These are phyloP conservation scores for Fonsecaea multimorphosa DNA, from an alignment of 2,329 filamentous ascomycete species.

Conservation along the genomic window DNA sequence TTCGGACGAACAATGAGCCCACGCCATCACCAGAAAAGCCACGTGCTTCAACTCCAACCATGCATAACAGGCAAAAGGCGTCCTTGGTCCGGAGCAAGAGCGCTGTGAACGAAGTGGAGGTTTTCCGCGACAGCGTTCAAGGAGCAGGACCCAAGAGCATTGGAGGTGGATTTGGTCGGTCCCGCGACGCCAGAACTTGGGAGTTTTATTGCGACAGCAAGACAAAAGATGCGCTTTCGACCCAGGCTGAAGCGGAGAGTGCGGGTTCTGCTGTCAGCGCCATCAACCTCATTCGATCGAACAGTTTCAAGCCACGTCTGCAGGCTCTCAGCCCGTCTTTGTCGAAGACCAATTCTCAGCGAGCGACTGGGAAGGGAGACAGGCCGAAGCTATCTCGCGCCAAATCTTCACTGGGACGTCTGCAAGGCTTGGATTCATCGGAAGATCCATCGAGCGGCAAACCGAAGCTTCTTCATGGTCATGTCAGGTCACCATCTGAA, in stretches of 20 bases:
- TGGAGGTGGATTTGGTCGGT: conserved; percentile 71
- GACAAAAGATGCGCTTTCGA: conserved; percentile 75
- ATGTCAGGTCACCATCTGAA: conserved; percentile 59
- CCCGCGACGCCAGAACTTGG: conserved; percentile 87
- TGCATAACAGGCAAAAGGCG: conserved; percentile 56
- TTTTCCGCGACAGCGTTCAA: conserved; percentile 28
- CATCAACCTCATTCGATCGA: conserved; percentile 79
- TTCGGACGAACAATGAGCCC: conserved; percentile 71
- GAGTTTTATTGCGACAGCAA: conserved; percentile 88
- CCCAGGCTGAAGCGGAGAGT: conserved; percentile 79
- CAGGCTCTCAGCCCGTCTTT: conserved; percentile 49
- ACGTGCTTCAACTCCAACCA: conserved; percentile 55
- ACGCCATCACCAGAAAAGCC: conserved; percentile 71
- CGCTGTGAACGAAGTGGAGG: conserved; percentile 26
- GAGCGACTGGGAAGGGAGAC: conserved; percentile 52
- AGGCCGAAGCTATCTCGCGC: conserved; percentile 67
- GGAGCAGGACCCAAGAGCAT: conserved; percentile 20
- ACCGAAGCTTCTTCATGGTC: conserved; percentile 44
- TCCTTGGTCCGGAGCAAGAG: conserved; percentile 47
- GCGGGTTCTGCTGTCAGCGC: conserved; percentile 80
- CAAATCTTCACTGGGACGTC: conserved; percentile 66
- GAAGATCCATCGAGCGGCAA: conserved; percentile 36
- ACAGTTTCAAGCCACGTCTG: conserved; percentile 60
- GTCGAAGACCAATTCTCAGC: conserved; percentile 51
- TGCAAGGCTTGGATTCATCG: conserved; percentile 57